Percentiles rank a stretch among this genome's conserved stretches.
Conservation (phyloP, 306 rosid species). For the Cucurbita moschata region DNA sequence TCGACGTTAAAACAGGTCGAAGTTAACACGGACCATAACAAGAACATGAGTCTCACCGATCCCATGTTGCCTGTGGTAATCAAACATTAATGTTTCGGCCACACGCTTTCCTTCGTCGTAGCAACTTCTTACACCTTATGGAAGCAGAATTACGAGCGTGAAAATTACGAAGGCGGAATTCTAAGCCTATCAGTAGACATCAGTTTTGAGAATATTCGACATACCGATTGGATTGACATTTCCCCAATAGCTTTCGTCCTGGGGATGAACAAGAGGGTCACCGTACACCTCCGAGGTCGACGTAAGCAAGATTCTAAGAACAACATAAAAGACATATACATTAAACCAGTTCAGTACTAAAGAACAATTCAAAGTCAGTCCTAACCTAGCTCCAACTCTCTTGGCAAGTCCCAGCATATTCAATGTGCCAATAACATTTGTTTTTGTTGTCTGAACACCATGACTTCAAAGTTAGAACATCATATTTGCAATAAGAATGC, state of each 20-base stretch:
- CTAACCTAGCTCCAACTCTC: constrained; percentile 94
- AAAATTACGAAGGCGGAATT: not conserved
- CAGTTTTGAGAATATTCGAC: constrained; percentile 6
- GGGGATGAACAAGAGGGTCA: constrained; percentile 95
- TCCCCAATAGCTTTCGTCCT: constrained; percentile 91
- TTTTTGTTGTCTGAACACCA: constrained; percentile 70
- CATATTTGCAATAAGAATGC: not conserved
- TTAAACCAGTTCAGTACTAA: not conserved
- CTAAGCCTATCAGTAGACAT: not conserved
- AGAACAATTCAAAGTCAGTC: not conserved
- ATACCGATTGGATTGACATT: constrained; percentile 95
- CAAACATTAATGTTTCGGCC: constrained; percentile 96
- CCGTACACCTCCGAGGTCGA: constrained; percentile 98
- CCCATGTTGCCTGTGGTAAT: constrained; percentile 97
- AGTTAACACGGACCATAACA: not conserved
- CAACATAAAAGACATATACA: constrained; percentile 5
- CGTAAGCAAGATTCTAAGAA: constrained; percentile 82
- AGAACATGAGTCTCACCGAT: constrained; percentile 31
- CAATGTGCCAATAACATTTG: constrained; percentile 93
- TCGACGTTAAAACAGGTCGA: not conserved
- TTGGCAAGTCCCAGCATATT: constrained; percentile 99
- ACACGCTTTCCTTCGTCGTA: constrained; percentile 98
- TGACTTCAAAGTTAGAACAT: not conserved
- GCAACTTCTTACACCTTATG: constrained; percentile 90
- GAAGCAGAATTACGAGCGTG: not conserved